Conservation (phyloP, 345 rosid species). For the Citrus unshiu region DNA sequence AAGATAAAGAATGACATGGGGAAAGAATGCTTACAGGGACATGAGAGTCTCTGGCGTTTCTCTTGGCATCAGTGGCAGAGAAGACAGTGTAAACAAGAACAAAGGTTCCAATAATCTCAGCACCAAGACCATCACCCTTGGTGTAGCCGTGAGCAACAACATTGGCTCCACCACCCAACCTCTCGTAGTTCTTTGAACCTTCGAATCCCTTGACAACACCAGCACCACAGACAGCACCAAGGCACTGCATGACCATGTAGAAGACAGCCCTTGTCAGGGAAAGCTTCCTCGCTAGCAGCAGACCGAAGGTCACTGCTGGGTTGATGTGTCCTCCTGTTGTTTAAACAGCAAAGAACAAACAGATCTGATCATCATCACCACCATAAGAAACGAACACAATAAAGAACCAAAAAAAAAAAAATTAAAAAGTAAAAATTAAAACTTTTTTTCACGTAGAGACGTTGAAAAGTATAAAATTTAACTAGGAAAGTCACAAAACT, state of each 20-base stretch:
- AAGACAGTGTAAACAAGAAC: constrained; percentile 68
- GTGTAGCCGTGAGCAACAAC: constrained; percentile 54
- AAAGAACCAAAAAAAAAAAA: background rate
- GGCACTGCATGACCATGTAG: constrained; percentile 67
- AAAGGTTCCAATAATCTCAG: constrained; percentile 69
- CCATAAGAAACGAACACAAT: too few relatives aligned
- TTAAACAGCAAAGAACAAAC: background rate
- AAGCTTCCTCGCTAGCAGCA: constrained; percentile 64
- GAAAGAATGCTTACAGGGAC: constrained; percentile 49
- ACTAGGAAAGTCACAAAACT: background rate
- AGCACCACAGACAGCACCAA: constrained; percentile 73
- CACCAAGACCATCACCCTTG: constrained; percentile 69
- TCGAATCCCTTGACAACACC: constrained; percentile 68
- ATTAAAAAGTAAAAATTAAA: background rate
- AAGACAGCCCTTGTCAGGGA: constrained; percentile 60
- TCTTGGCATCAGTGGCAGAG: constrained; percentile 78
- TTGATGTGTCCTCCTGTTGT: constrained; percentile 67
- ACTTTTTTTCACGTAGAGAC: background rate
- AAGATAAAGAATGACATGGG: background rate
- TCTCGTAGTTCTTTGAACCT: constrained; percentile 16
- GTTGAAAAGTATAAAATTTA: background rate
- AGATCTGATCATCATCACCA: constrained; percentile 5
- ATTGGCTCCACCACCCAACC: constrained; percentile 59
- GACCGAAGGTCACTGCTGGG: constrained; percentile 68
- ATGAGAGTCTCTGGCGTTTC: constrained; percentile 78